Base-by-base conservation (phyloP, 108 stramenopile genomes). In the Schizochytrium sp. region DNA sequence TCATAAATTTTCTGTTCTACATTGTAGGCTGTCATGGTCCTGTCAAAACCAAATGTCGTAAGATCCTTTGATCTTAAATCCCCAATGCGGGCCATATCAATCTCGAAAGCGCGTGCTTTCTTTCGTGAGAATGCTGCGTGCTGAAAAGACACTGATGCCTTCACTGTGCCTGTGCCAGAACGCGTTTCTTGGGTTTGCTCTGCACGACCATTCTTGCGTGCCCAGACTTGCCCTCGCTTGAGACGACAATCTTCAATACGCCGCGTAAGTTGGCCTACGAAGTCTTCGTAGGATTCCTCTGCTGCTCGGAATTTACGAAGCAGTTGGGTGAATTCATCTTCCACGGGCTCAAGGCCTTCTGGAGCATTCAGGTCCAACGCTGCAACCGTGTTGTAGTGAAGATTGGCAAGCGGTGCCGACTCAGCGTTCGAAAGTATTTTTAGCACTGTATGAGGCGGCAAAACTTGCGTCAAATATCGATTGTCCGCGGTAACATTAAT, bases 391-490 rank as follows among this genome's bases (percentile, higher is more conserved):
- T 15, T 38, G 10, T 44, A 44, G 15, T 69, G 28, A 7, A 44
- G 2, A 2, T 69, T 69, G 12, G 44, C 64, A 44, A 44, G 44
- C 5, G 64, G 64, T 15, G 2, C 7, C 42, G 64, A 38, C 44
- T 69, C 64, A 44, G 64, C 64, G 10, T 38, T 28, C 12, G 8
- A 7, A 0, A 69, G 64, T 38, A 44, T 38, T 8, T 69, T 44
- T 92, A 93, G 61, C 92, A 94, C 69, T 60, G 91, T 19, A 89
- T 89, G 41, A 64, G 58, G 28, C 88, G 72, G 19, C 92, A 93
- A 89, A 45, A 89, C 17, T 19, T 88, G 89, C 46, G n/a, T 42
- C n/a, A 56, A 12, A 7, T 72, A 69, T 12, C 64, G 64, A 0
- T 69, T 38, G 2, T 15, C 64, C 8, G 64, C 12, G 12, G 8